Evolutionary conservation across 2,329 filamentous ascomycete genomes (phyloP).

Genomic region (Trichoderma atroviride): DNA sequence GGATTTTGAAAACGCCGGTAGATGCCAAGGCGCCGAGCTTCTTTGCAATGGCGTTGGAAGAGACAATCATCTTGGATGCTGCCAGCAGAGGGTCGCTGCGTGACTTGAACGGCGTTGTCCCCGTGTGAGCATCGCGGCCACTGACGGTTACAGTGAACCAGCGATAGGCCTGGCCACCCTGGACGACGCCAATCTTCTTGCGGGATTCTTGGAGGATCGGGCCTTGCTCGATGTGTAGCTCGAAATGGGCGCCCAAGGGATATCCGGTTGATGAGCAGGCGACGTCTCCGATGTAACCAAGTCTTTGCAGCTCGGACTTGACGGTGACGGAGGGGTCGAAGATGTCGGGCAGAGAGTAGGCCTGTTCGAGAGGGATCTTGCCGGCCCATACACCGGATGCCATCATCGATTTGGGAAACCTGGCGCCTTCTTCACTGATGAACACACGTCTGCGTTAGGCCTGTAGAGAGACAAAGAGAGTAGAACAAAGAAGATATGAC

Average conservation of each 20-base stretch:
- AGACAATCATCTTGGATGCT: slow-evolving; percentile 41
- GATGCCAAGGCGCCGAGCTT: slow-evolving; percentile 35
- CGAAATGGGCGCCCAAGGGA: slow-evolving; percentile 78
- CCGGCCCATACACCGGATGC: slow-evolving; percentile 77
- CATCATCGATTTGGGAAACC: slow-evolving; percentile 78
- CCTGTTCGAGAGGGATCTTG: slow-evolving; percentile 61
- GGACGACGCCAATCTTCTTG: slow-evolving; percentile 38
- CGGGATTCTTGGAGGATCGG: slow-evolving; percentile 58
- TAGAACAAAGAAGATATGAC: not conserved
- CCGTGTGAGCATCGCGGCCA: slow-evolving; percentile 39
- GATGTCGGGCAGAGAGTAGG: slow-evolving; percentile 65
- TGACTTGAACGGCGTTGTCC: slow-evolving; percentile 39
- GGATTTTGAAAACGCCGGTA: slow-evolving; percentile 39
- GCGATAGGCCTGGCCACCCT: slow-evolving; percentile 39
- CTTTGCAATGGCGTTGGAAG: slow-evolving; percentile 36
- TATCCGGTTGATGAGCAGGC: slow-evolving; percentile 29
- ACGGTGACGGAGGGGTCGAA: slow-evolving; percentile 37
- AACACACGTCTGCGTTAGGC: not conserved
- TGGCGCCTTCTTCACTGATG: slow-evolving; percentile 73
- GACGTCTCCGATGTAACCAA: slow-evolving; percentile 52
- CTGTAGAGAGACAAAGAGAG: not conserved
- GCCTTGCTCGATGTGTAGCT: slow-evolving; percentile 79
- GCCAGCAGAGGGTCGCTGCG: slow-evolving; percentile 41
- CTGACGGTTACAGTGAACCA: slow-evolving; percentile 38
- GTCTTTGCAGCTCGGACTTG: slow-evolving; percentile 62